Percentiles rank a stretch among this genome's conserved stretches.
These are phyloP conservation scores for Isoetes taiwanensis DNA, from an alignment of 75 land plant genomes.

Conservation along the genomic window DNA sequence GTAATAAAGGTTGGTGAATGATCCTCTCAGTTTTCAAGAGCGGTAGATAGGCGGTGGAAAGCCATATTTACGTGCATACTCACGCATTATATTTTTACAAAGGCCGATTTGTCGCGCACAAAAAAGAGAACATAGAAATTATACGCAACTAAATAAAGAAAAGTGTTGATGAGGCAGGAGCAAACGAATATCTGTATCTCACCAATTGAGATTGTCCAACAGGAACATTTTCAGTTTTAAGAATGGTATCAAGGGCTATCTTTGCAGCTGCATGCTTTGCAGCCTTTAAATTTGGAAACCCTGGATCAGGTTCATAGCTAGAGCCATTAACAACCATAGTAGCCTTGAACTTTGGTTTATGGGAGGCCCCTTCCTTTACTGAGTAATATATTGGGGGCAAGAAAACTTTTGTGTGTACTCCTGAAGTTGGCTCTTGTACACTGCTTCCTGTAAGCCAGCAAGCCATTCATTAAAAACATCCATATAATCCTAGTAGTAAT, in stretches of 20 bases:
- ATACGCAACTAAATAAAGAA: too few species aligned
- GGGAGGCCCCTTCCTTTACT: constrained; percentile 24
- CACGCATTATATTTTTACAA: constrained; percentile 27
- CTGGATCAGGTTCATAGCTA: constrained; percentile 20
- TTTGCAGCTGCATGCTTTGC: constrained; percentile 35
- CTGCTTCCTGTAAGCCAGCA: too few species aligned
- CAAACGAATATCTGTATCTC: too few species aligned
- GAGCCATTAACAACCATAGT: constrained; percentile 16
- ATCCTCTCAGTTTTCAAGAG: not conserved
- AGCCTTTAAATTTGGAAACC: constrained; percentile 18
- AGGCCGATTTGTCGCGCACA: constrained; percentile 27
- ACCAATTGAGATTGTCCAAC: too few species aligned
- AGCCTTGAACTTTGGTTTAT: constrained; percentile 24
- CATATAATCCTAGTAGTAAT: too few species aligned
- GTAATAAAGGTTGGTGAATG: constrained; percentile 18
- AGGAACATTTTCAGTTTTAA: too few species aligned
- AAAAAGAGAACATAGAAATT: too few species aligned
- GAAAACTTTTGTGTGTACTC: constrained; percentile 24
- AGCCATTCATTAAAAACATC: too few species aligned
- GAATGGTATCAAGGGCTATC: constrained; percentile 17
- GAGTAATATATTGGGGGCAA: constrained; percentile 17
- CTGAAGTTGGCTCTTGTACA: constrained; percentile 36
- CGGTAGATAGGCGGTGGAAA: constrained; percentile 20
- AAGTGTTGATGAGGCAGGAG: too few species aligned
- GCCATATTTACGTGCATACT: constrained; percentile 28